Base-by-base conservation (phyloP, 306 rosid genomes). In the Casuarina cunninghamiana region DNA sequence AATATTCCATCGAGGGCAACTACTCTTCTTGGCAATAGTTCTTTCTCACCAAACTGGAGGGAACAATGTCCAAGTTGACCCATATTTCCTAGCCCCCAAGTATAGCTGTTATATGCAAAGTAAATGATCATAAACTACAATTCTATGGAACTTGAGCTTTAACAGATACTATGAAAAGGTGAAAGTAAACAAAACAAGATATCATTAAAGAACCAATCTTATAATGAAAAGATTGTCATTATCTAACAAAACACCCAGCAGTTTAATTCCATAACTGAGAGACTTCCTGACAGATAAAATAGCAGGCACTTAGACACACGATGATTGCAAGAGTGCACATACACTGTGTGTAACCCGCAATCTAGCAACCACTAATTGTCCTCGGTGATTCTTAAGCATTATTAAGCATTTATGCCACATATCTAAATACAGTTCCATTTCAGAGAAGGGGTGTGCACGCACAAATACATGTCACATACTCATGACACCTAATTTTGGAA, bases 11-110 rank as follows among this genome's bases (percentile, higher is more conserved):
- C 93, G 58, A 94, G 95, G 61, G 96, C 84, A 76, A 89, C 97
- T 79, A 94, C 96, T 86, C 92, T 86, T 91, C 98, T 87, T 19
- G 98, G 98, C 44, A 94, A 61, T 77, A 94, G 83, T 85, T 94
- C 98, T 80, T 90, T 94, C 48, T 90, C 92, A 11, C 91, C 96
- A 45, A 78, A 88, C 81, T 90, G 98, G 35, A 92, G 96, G 60
- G 96, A 94, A 83, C 95, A 89, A 82, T 94, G 97, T 77, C 98
- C 97, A n/a, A 94, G 97, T 78, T 94, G 98, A 67, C 98, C 98
- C 96, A 92, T 88, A 79, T 72, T 90, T 82, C 98, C 98, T 38
- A 92, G 85, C 54, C 98, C 98, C 97, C 98, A 94, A 10, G 98
- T 92, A 84, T 88, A 94, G 74, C 98, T 94, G 84, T 81, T 81